Conservation (phyloP, 1,284 basidiomycete genomes). For the Cryptococcus sp. region DNA sequence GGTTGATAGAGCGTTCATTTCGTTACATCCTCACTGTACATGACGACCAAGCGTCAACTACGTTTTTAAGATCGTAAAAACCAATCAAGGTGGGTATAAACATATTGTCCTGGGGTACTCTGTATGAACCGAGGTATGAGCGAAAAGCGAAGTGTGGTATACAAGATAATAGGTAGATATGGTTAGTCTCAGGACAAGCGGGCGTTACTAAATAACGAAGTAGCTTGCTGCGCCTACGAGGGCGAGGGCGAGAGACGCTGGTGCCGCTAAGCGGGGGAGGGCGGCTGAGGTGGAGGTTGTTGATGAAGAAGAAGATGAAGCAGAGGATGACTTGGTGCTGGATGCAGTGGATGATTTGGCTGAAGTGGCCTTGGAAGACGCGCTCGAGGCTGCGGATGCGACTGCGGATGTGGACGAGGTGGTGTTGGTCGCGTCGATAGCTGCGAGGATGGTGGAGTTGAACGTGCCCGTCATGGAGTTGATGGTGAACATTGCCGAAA, state of each 20-base stretch:
- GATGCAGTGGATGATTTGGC: constrained; percentile 7
- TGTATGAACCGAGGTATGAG: no score
- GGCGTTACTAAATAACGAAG: constrained; percentile 26
- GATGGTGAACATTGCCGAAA: constrained; percentile 72
- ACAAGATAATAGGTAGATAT: no score
- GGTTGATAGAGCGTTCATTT: no score
- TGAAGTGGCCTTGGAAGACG: neutral
- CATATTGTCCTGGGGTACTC: no score
- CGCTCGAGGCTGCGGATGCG: neutral
- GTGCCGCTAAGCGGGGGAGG: constrained; percentile 19
- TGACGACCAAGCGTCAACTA: no score
- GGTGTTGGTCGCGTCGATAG: constrained; percentile 25
- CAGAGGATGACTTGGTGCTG: constrained; percentile 10
- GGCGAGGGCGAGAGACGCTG: constrained; percentile 23
- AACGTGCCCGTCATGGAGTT: constrained; percentile 50
- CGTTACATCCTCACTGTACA: no score
- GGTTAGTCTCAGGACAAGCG: neutral
- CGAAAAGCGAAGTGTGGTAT: neutral
- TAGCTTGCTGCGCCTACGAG: constrained; percentile 29
- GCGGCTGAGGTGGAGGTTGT: constrained; percentile 13
- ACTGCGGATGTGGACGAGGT: constrained; percentile 1
- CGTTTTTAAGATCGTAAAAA: no score
- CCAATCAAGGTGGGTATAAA: no score
- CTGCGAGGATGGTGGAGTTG: constrained; percentile 39
- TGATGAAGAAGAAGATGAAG: constrained; percentile 14